Percentiles rank a stretch among this genome's conserved stretches.
These are phyloP conservation scores for Podaxis sp. DNA, from an alignment of 768 basidiomycete genomes.

Conservation along the genomic window DNA sequence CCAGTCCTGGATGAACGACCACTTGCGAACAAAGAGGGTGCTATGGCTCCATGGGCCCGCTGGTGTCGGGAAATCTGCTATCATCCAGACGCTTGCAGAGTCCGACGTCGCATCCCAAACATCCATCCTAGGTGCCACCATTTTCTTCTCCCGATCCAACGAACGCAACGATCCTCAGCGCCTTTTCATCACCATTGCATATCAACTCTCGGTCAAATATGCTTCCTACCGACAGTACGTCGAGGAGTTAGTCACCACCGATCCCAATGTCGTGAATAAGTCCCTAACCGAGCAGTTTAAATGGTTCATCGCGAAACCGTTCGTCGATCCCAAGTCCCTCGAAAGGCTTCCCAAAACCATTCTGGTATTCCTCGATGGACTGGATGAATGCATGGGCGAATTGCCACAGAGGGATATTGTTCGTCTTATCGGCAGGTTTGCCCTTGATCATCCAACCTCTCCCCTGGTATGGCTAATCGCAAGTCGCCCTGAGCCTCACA, in stretches of 20 bases:
- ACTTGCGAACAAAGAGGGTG: too few species aligned
- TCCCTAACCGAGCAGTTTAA: conserved; percentile 15
- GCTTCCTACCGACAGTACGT: conserved; percentile 9
- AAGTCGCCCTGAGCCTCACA: conserved; percentile 27
- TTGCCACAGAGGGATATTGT: conserved; percentile 21
- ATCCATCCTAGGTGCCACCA: conserved; percentile 10
- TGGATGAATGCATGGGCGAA: conserved; percentile 26
- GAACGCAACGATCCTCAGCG: conserved; percentile 1
- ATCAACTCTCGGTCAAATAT: conserved; percentile 20
- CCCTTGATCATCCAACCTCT: conserved; percentile 1
- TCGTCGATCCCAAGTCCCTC: background rate
- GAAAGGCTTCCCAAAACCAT: background rate
- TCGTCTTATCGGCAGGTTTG: conserved; percentile 2
- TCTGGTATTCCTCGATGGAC: conserved; percentile 24
- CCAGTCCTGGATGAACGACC: too few species aligned
- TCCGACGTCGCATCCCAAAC: background rate
- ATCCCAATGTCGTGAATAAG: conserved; percentile 16
- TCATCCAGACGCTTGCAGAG: conserved; percentile 12
- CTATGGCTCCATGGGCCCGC: too few species aligned
- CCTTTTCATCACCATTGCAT: conserved; percentile 23
- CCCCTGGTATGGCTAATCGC: conserved; percentile 26
- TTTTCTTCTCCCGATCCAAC: conserved; percentile 21
- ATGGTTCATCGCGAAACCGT: conserved; percentile 17
- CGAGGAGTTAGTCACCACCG: conserved; percentile 3
- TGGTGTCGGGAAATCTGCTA: conserved; percentile 13